These are phyloP conservation scores for Phytophthora megakarya DNA, from an alignment of 352 stramenopile genomes.

Conservation along the genomic window DNA sequence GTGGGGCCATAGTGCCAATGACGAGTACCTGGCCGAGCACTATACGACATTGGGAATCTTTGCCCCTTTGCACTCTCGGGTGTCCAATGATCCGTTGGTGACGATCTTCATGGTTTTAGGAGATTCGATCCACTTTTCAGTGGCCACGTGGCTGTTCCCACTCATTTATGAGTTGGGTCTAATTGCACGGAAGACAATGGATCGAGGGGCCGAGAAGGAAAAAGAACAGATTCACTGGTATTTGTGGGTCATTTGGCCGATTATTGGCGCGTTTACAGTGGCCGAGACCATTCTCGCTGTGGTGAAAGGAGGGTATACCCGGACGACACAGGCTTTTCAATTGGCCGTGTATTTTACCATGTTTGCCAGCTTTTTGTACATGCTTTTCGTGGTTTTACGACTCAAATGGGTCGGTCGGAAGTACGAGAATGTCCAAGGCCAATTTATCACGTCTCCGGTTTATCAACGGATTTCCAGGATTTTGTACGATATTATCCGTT, in stretches of 20 bases:
- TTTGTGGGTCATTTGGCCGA: constrained; percentile 28
- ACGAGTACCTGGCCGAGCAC: constrained; percentile 30
- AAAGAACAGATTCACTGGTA: constrained; percentile 36
- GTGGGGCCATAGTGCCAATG: constrained; percentile 8
- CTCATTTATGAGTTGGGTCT: constrained; percentile 44
- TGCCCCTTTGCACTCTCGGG: constrained; percentile 36
- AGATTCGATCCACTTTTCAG: constrained; percentile 39
- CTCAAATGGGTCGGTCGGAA: constrained; percentile 57
- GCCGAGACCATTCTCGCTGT: constrained; percentile 34
- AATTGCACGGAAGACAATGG: constrained; percentile 49
- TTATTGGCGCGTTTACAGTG: constrained; percentile 31
- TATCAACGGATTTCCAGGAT: constrained; percentile 65
- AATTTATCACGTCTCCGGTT: constrained; percentile 57
- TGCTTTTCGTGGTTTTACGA: constrained; percentile 37
- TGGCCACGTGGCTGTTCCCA: constrained; percentile 48
- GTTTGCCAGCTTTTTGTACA: constrained; percentile 48
- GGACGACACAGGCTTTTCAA: constrained; percentile 40
- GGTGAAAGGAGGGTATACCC: constrained; percentile 43
- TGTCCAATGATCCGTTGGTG: constrained; percentile 23
- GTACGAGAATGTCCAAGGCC: constrained; percentile 60
- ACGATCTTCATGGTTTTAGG: constrained; percentile 37
- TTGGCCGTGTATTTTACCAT: constrained; percentile 49
- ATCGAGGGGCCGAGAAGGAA: constrained; percentile 45
- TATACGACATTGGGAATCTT: constrained; percentile 43
- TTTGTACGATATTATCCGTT: constrained; percentile 31